Conservation (phyloP, 805 yeast genomes). For the Schwanniomyces occidentalis region DNA sequence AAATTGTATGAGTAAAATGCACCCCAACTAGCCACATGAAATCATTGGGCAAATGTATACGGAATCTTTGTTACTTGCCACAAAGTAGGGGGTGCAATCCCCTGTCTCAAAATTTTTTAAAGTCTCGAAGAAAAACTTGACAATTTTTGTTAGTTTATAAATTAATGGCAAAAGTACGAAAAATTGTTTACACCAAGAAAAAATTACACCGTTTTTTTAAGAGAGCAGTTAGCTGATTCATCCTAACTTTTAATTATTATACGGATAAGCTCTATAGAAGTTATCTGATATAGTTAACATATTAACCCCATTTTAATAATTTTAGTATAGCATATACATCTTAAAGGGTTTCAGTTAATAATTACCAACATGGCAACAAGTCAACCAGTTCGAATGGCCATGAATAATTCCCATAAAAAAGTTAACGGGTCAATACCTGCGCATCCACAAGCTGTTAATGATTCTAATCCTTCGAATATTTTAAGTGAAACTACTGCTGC, state of each 20-base stretch:
- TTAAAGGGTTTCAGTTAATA: too few species aligned
- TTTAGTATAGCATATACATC: too few species aligned
- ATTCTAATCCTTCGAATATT: slow-evolving; percentile 15
- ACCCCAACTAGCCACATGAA: too few species aligned
- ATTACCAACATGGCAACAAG: slow-evolving; percentile 10
- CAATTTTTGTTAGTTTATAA: slow-evolving; percentile 1
- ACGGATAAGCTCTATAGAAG: too few species aligned
- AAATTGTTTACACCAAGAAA: too few species aligned
- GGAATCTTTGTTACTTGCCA: slow-evolving; percentile 4
- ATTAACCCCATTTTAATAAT: too few species aligned
- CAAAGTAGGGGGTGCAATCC: slow-evolving; percentile 3
- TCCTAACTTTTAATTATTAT: too few species aligned
- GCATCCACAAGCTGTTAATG: slow-evolving; percentile 11
- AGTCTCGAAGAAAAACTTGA: slow-evolving; percentile 5
- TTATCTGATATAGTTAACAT: too few species aligned
- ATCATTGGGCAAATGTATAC: too few species aligned
- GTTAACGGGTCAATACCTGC: slow-evolving; percentile 14
- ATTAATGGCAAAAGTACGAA: slow-evolving; percentile 1
- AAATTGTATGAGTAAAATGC: too few species aligned
- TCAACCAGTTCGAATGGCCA: slow-evolving; percentile 22
- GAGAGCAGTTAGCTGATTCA: too few species aligned
- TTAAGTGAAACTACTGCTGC: slow-evolving; percentile 62
- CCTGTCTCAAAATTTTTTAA: slow-evolving; percentile 1
- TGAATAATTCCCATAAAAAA: slow-evolving; percentile 12
- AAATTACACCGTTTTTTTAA: too few species aligned